These are phyloP conservation scores for Eremomyces bilateralis DNA, from an alignment of 495 filamentous ascomycete genomes.

Conservation along the genomic window DNA sequence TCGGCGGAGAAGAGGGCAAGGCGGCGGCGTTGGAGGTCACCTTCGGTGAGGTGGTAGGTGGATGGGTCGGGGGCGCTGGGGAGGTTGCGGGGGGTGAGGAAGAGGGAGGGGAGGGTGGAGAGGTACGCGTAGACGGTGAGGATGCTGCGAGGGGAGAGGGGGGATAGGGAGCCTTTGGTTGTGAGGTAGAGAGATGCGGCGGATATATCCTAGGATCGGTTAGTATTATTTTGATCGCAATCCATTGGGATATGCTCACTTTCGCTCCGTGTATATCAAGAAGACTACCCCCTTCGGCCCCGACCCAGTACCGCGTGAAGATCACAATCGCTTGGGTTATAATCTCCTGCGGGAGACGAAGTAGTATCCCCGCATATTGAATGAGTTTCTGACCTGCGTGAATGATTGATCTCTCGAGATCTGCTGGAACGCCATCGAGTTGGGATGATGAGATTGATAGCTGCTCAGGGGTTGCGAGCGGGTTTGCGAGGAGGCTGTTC, in stretches of 20 bases:
- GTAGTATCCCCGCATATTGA: slow-evolving; percentile 68
- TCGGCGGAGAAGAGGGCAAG: slow-evolving; percentile 45
- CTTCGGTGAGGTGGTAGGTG: slow-evolving; percentile 53
- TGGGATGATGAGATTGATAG: slow-evolving; percentile 45
- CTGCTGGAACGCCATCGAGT: slow-evolving; percentile 47
- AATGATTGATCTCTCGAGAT: slow-evolving; percentile 52
- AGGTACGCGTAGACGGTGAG: slow-evolving; percentile 73
- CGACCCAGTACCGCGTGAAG: slow-evolving; percentile 70
- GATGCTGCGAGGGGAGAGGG: slow-evolving; percentile 54
- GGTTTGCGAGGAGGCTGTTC: slow-evolving; percentile 67
- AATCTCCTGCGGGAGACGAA: slow-evolving; percentile 70
- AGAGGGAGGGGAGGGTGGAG: slow-evolving; percentile 38
- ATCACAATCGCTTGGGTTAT: slow-evolving; percentile 79
- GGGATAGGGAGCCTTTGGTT: slow-evolving; percentile 62
- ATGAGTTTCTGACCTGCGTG: slow-evolving; percentile 55
- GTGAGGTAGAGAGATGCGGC: slow-evolving; percentile 64
- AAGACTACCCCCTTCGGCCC: slow-evolving; percentile 40
- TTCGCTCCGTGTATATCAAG: slow-evolving; percentile 31
- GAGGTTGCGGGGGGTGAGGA: slow-evolving; percentile 26
- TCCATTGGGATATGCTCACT: slow-evolving; percentile 17
- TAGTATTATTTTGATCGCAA: neutral
- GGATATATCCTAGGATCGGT: slow-evolving; percentile 42
- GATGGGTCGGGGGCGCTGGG: slow-evolving; percentile 26
- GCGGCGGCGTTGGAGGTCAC: slow-evolving; percentile 39
- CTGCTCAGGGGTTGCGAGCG: slow-evolving; percentile 66